Evolutionary conservation across 2,329 filamentous ascomycete genomes (phyloP), one percentile per base, ranked within the genome.

Genomic region (Penicillium sp.): DNA sequence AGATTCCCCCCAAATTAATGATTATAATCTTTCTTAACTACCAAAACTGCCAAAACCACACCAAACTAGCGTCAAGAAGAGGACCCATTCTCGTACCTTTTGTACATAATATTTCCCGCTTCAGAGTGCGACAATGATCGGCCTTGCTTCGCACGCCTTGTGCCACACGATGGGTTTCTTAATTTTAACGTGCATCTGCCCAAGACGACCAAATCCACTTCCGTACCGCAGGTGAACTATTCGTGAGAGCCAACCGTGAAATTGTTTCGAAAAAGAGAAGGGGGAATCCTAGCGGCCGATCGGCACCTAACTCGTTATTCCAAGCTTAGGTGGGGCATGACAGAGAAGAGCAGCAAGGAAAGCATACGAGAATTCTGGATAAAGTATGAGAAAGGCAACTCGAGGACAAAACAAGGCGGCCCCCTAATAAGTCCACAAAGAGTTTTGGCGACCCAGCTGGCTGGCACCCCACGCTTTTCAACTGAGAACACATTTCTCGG

Each of bases 221-320:
- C 31, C 37, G 51, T 46, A 47, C 37, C 22, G 40, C 27, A 52
- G 35, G 41, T 37, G 50, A 25, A 29, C 46, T 20, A 52, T 44
- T 44, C 33, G 25, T 50, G 25, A 44, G 53, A 41, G 40, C 31
- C 49, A 29, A 46, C 40, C 49, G 42, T 40, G 20, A 46, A 33
- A 20, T 23, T 20, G 43, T 41, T 40, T 52, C 31, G 31, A 31
- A n/a, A 26, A 18, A 22, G 22, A 6, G 14, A 51, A 58, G 61
- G 51, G 60, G 61, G 65, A 65, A 70, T 67, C 67, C 65, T 70
- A 66, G 68, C 61, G 67, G 65, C 65, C 68, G 70, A 70, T 68
- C 60, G 52, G 53, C 50, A 60, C 59, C 33, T 41, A 53, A 43
- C n/a, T 50, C 12, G 42, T 41, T 47, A 33, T 5, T 22, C 55